Percentiles rank a stretch among this genome's conserved stretches.
Evolutionary conservation across 306 rosid species (phyloP).

Genomic region (Neltuma alba): DNA sequence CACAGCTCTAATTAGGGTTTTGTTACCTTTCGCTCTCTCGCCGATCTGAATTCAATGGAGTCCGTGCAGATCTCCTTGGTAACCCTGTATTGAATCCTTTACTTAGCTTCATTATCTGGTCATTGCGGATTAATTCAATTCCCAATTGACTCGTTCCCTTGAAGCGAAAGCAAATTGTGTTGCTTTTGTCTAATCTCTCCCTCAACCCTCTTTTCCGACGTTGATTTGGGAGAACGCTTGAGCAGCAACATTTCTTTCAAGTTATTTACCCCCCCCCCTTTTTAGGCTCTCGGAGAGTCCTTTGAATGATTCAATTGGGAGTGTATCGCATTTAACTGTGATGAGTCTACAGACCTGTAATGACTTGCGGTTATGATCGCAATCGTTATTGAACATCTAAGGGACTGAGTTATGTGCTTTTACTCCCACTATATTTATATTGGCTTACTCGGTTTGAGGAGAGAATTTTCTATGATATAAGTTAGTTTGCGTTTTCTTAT

Average conservation of each 20-base stretch:
- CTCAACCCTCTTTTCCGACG: not conserved
- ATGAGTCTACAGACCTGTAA: constrained; percentile 94
- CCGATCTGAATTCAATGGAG: not conserved
- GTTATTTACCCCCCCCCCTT: constrained; percentile 34
- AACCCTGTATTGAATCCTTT: not conserved
- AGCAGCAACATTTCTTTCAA: constrained; percentile 51
- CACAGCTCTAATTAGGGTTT: constrained; percentile 23
- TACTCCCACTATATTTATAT: not conserved
- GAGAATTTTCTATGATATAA: not conserved
- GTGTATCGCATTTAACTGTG: constrained; percentile 37
- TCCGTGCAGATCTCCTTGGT: not conserved
- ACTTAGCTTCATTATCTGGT: constrained; percentile 80
- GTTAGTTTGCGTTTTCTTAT: not conserved
- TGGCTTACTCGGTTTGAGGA: not conserved
- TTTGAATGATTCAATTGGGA: not conserved
- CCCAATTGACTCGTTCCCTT: constrained; percentile 97
- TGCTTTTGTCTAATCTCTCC: constrained; percentile 42
- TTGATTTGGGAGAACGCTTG: constrained; percentile 38
- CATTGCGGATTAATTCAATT: constrained; percentile 65
- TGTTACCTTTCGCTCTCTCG: too few relatives aligned
- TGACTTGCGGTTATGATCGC: constrained; percentile 90
- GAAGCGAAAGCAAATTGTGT: constrained; percentile 78
- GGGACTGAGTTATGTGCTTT: constrained; percentile 66
- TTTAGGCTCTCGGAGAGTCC: not conserved
- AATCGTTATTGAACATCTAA: constrained; percentile 77